These are phyloP conservation scores for Juncus inflexus DNA, from an alignment of 176 grass and related monocot species.

Conservation along the genomic window DNA sequence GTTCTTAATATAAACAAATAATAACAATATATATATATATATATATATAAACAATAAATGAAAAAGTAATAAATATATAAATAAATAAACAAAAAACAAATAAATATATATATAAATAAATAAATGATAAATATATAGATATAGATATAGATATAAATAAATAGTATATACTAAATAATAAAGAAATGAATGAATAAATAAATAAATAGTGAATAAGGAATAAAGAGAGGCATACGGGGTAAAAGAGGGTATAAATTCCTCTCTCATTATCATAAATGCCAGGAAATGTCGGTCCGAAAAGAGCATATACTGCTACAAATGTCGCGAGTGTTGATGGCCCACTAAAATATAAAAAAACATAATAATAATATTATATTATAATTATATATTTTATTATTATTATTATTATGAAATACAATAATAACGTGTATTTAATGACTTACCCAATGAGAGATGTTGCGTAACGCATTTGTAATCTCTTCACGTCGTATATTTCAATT, in stretches of 20 bases:
- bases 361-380: slow-evolving; percentile 25
- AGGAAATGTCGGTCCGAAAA: slow-evolving; percentile 92
- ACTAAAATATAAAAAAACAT: slow-evolving; percentile 41
- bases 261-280: slow-evolving; percentile 90
- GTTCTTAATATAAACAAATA: too few relatives aligned
- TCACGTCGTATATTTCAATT: slow-evolving; percentile 93
- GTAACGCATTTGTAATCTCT: slow-evolving; percentile 87
- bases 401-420: slow-evolving; percentile 3
- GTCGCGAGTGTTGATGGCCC: slow-evolving; percentile 82
- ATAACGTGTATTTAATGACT: slow-evolving; percentile 23
- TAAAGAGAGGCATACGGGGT: slow-evolving; percentile 63
- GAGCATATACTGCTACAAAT: slow-evolving; percentile 83
- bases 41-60: too few relatives aligned
- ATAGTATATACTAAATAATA: neutral
- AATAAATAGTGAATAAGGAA: neutral
- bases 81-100: neutral
- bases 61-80: slow-evolving; percentile 24
- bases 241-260: slow-evolving; percentile 93
- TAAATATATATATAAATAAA: neutral
- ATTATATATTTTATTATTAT: neutral
- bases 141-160: too few relatives aligned
- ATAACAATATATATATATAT: too few relatives aligned
- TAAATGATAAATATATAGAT: too few relatives aligned
- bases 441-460: slow-evolving; percentile 87
- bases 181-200: neutral